Conservation (phyloP, 2,329 filamentous ascomycete species). For the Harringtonia lauricola region DNA sequence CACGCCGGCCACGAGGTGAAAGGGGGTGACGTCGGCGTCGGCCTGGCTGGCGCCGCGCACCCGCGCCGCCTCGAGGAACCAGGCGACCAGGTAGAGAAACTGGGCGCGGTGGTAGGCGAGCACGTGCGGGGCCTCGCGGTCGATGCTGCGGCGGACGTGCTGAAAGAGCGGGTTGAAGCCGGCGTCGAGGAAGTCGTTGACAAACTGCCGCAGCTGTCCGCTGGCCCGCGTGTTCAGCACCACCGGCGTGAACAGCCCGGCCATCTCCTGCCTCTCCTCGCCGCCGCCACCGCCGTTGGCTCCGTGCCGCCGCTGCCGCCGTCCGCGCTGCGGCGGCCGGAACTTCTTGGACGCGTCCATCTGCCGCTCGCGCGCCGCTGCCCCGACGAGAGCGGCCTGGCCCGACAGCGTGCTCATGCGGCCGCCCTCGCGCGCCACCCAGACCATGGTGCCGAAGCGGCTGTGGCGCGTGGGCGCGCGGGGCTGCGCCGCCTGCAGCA, state of each 20-base stretch:
- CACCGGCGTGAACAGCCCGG: slow-evolving; percentile 45
- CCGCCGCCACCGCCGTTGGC: no score
- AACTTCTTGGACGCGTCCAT: slow-evolving; percentile 89
- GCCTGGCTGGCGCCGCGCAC: slow-evolving; percentile 34
- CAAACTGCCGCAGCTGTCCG: slow-evolving; percentile 68
- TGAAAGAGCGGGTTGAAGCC: slow-evolving; percentile 88
- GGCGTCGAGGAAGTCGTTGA: slow-evolving; percentile 88
- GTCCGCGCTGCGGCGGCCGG: slow-evolving; percentile 64
- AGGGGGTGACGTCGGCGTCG: slow-evolving; percentile 56
- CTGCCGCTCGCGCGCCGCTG: slow-evolving; percentile 64
- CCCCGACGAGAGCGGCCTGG: slow-evolving; percentile 70
- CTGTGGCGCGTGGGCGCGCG: slow-evolving; percentile 81
- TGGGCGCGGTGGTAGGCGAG: slow-evolving; percentile 68
- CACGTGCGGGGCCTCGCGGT: slow-evolving; percentile 76
- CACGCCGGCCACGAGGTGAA: slow-evolving; percentile 77
- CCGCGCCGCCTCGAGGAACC: slow-evolving; percentile 85
- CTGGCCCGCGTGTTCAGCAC: slow-evolving; percentile 63
- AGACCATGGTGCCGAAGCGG: slow-evolving; percentile 93
- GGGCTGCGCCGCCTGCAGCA: slow-evolving; percentile 66
- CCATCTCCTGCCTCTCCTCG: slow-evolving; percentile 59
- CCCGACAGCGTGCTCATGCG: slow-evolving; percentile 82
- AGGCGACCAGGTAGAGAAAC: slow-evolving; percentile 84
- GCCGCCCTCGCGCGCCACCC: slow-evolving; percentile 79
- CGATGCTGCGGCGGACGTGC: slow-evolving; percentile 78
- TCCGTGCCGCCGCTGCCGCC: no score